A percentile compares a stretch with the other conserved stretches of the same genome.
These are phyloP conservation scores for Solanum dulcamara DNA, from an alignment of 257 asterid species.

Conservation along the genomic window DNA sequence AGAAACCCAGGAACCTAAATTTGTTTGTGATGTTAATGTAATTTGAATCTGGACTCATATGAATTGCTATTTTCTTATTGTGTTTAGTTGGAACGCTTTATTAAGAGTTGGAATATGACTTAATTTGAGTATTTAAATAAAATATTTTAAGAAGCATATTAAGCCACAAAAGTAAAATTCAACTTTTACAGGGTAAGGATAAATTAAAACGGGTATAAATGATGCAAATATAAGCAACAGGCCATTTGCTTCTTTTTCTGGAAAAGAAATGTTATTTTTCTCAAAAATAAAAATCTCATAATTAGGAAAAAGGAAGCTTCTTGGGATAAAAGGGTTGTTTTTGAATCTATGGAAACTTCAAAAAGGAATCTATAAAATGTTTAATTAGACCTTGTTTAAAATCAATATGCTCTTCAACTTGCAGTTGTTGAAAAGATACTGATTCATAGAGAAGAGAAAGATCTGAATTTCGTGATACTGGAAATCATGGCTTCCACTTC, in stretches of 20 bases:
- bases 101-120: too few relatives aligned
- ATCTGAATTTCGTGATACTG: not conserved
- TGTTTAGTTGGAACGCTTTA: too few relatives aligned
- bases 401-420: not conserved
- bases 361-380: not conserved
- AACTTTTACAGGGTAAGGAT: too few relatives aligned
- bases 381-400: not conserved
- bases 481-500: constrained; percentile 7
- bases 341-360: not conserved
- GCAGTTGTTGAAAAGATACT: not conserved
- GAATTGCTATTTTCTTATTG: too few relatives aligned
- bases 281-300: not conserved
- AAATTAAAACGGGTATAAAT: too few relatives aligned
- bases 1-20: too few relatives aligned
- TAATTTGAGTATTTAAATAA: too few relatives aligned
- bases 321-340: not conserved
- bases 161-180: too few relatives aligned
- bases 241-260: not conserved
- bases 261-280: not conserved
- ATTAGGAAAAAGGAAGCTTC: not conserved
- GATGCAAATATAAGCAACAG: not conserved
- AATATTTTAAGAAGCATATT: too few relatives aligned
- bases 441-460: not conserved
- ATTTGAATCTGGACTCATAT: too few relatives aligned
- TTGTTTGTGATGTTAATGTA: too few relatives aligned